Evolutionary conservation across 2,329 filamentous ascomycete genomes (phyloP).

Genomic region (Annulohypoxylon truncatum): DNA sequence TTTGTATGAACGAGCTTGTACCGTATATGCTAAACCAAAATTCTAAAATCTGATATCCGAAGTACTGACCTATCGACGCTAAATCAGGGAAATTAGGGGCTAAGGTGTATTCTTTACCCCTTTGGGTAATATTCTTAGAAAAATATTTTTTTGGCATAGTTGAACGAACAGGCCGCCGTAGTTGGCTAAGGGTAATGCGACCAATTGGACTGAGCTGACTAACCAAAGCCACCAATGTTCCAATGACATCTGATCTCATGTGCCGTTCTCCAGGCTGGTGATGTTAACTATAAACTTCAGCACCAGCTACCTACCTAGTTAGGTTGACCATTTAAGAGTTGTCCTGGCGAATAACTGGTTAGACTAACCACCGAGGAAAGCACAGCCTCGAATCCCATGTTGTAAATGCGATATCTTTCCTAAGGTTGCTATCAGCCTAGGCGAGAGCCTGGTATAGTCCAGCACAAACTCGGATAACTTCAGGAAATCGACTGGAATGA

Average conservation of each 20-base stretch:
- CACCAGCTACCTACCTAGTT: background rate
- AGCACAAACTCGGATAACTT: background rate
- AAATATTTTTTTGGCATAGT: no score
- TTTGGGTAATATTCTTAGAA: no score
- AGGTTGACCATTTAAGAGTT: background rate
- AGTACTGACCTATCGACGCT: no score
- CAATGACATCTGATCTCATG: background rate
- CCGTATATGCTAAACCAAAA: no score
- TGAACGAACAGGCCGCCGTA: no score
- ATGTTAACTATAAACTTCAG: background rate
- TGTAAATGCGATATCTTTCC: background rate
- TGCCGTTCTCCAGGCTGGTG: background rate
- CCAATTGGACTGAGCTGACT: background rate
- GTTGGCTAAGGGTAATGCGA: background rate
- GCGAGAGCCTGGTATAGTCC: background rate
- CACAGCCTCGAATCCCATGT: background rate
- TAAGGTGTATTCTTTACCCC: no score
- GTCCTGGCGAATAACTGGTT: background rate
- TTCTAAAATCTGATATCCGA: no score
- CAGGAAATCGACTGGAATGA: background rate
- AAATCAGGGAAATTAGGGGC: no score
- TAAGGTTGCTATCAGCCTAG: background rate
- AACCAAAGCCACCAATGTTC: background rate
- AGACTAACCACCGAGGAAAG: background rate
- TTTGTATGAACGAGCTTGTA: no score